Conservation (phyloP, 2,329 filamentous ascomycete genomes). For the Xylaria sp. region DNA sequence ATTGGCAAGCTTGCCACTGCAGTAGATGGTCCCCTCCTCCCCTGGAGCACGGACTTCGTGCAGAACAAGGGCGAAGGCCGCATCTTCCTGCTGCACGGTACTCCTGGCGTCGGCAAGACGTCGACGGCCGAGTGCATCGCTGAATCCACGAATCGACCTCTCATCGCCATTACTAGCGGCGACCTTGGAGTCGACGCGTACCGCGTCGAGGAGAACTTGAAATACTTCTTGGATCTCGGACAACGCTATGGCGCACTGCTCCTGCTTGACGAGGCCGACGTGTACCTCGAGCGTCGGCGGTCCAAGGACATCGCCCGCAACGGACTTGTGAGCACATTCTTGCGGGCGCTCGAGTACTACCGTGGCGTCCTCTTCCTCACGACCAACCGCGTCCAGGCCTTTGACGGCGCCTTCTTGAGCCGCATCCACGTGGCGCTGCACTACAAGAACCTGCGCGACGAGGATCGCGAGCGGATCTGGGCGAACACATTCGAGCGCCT, state of each 20-base stretch:
- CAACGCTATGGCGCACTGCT: constrained; percentile 63
- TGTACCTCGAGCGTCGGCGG: constrained; percentile 67
- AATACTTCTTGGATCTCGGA: constrained; percentile 61
- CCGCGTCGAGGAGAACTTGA: constrained; percentile 56
- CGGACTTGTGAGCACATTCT: constrained; percentile 60
- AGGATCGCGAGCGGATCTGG: constrained; percentile 59
- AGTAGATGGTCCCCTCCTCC: constrained; percentile 52
- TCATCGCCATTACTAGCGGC: constrained; percentile 63
- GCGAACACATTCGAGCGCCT: constrained; percentile 59
- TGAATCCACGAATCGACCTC: constrained; percentile 61
- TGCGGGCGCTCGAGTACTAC: constrained; percentile 64
- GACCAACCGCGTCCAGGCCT: constrained; percentile 60
- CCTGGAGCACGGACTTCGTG: constrained; percentile 60
- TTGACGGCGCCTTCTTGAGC: constrained; percentile 60
- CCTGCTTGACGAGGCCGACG: constrained; percentile 69
- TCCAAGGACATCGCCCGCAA: constrained; percentile 58
- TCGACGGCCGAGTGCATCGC: constrained; percentile 67
- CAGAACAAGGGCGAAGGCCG: constrained; percentile 62
- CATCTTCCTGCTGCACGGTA: constrained; percentile 63
- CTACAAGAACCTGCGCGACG: constrained; percentile 57
- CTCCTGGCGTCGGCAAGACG: constrained; percentile 66
- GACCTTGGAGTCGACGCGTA: constrained; percentile 57
- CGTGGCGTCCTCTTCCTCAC: constrained; percentile 62
- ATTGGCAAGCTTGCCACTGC: constrained; percentile 59
- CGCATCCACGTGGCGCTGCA: constrained; percentile 62